Evolutionary conservation across 805 yeast species (phyloP), one percentile per base, ranked within the genome.

Genomic region (Candida coquimbonensis): DNA sequence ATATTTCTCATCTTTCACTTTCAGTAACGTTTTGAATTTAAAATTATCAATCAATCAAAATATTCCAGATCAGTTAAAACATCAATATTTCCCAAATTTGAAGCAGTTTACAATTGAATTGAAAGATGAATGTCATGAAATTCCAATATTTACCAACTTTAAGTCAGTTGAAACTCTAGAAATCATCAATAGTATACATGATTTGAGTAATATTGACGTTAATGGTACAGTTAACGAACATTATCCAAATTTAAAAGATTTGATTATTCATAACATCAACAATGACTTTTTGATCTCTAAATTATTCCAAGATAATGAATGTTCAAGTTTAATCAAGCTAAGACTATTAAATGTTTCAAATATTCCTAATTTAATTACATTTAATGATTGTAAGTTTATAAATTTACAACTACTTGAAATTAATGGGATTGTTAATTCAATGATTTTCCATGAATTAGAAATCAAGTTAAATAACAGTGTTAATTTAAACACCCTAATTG

Each of bases 401-500:
- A 42, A 45, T 34, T 29, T 45, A 13, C 29, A 40, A 12, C 31
- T 36, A 9, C 16, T 44, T 19, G 47, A 44, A 31, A 26, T 44
- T 13, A 44, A 44, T 24, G 43, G 46, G 12, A 13, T 40, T 7
- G 36, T 44, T 3, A 37, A 42, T 27, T 42, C 45, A 14, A 36
- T 36, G 45, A 35, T 34, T 3, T 43, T 34, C 24, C 46, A 43
- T 31, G 42, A 43, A 12, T 29, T 45, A 5, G 48, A 41, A 16
- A 32, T 42, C 14, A 26, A 37, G 24, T 21, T 21, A 16, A 34
- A 34, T 3, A 41, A 38, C 13, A 34, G 45, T 32, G 45, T 44
- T 29, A 37, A 41, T 14, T 19, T 45, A 6, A 34, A 41, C 2
- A 55, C 54, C 1, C 17, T 36, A 6, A 52, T 49, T n/a, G 54